These are phyloP conservation scores for Ammopiptanthus mongolicus DNA, from an alignment of 306 rosid genomes.

Conservation along the genomic window DNA sequence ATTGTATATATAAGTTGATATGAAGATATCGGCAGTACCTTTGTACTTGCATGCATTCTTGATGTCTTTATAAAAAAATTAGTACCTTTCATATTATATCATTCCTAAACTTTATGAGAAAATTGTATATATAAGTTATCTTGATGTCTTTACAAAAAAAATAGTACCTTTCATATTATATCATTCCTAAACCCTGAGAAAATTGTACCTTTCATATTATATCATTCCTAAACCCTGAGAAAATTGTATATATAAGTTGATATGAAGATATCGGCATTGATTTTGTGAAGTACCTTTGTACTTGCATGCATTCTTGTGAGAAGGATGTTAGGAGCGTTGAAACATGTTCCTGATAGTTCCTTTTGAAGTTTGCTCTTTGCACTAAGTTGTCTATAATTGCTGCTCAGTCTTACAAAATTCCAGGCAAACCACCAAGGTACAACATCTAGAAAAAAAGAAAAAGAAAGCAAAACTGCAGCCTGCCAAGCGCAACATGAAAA, in stretches of 20 bases:
- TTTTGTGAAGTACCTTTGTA: neutral
- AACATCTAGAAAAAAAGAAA: slow-evolving; percentile 79
- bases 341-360: neutral
- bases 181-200: neutral
- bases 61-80: too few relatives aligned
- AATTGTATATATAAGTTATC: too few relatives aligned
- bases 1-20: neutral
- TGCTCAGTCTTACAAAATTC: slow-evolving; percentile 1
- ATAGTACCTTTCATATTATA: slow-evolving; percentile 6
- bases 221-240: neutral
- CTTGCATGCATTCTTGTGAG: neutral
- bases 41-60: neutral
- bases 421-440: slow-evolving; percentile 93
- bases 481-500: slow-evolving; percentile 72
- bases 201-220: slow-evolving; percentile 3
- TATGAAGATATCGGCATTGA: neutral
- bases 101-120: too few relatives aligned
- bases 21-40: neutral
- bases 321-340: neutral
- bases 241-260: neutral
- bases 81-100: too few relatives aligned
- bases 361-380: neutral
- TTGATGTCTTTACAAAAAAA: too few relatives aligned
- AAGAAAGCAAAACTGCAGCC: slow-evolving; percentile 83
- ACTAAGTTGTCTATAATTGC: neutral